phyloP scores from a whole-genome alignment of 78 protist species.

The Monosiga brevicollis region DNA sequence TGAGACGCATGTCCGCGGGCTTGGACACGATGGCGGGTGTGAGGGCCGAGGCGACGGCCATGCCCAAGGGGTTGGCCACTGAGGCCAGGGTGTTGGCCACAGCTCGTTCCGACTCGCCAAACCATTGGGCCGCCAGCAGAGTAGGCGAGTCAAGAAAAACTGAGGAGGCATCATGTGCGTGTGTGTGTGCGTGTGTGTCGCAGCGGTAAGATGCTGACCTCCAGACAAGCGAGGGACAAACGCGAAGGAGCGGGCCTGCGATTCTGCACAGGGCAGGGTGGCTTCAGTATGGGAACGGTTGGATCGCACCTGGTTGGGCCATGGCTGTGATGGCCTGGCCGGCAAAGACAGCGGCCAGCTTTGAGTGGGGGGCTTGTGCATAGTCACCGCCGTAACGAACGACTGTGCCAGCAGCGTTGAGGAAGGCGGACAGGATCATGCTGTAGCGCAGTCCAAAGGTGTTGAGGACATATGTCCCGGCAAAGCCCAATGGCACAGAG shows the following conservation, averaged over 20 bases:
- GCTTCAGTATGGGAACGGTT: too few species aligned
- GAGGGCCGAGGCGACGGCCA: background rate
- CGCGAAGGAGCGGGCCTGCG: too few species aligned
- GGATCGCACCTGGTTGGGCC: too few species aligned
- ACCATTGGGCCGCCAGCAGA: slow-evolving; percentile 15
- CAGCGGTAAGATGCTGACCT: too few species aligned
- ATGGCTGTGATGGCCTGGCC: slow-evolving; percentile 1
- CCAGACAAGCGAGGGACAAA: too few species aligned
- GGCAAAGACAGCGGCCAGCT: background rate
- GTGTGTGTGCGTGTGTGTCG: too few species aligned
- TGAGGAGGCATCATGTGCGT: too few species aligned
- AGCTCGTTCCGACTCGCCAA: slow-evolving; percentile 10
- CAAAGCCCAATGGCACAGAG: background rate
- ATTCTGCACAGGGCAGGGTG: too few species aligned
- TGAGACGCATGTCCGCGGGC: background rate
- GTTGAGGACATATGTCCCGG: slow-evolving; percentile 2
- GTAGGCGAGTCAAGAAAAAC: slow-evolving; percentile 5
- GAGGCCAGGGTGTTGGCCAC: slow-evolving; percentile 12
- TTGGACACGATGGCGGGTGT: background rate
- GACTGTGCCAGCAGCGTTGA: background rate
- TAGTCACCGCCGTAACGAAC: background rate
- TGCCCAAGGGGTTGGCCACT: slow-evolving; percentile 9
- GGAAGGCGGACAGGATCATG: background rate
- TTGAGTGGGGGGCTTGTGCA: background rate
- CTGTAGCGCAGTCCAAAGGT: background rate